These are phyloP conservation scores for Beauveria scarabaeidicola DNA, from an alignment of 2,329 filamentous ascomycete genomes.

Conservation along the genomic window DNA sequence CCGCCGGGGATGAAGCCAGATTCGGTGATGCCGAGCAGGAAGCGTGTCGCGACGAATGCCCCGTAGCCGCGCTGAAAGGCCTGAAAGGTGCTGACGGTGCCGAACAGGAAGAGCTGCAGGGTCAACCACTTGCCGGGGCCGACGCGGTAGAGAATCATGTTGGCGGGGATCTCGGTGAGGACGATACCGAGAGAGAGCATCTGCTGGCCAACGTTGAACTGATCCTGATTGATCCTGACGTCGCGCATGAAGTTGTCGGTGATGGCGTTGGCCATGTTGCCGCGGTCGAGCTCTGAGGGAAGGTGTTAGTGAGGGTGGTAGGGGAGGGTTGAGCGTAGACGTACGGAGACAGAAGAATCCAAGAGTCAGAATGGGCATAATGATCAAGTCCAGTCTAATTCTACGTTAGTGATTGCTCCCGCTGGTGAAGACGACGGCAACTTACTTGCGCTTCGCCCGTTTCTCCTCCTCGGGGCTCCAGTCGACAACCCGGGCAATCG, in stretches of 20 bases:
- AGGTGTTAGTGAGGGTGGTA: neutral
- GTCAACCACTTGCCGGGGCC: slow-evolving; percentile 39
- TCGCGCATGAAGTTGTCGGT: slow-evolving; percentile 42
- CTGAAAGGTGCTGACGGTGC: slow-evolving; percentile 46
- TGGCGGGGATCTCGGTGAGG: slow-evolving; percentile 30
- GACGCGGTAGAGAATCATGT: slow-evolving; percentile 27
- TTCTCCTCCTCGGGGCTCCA: slow-evolving; percentile 22
- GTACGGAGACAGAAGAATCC: slow-evolving; percentile 35
- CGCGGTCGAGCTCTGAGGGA: slow-evolving; percentile 21
- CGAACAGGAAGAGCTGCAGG: slow-evolving; percentile 44
- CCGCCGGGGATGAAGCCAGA: slow-evolving; percentile 47
- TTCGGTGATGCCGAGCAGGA: slow-evolving; percentile 45
- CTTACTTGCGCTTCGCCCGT: slow-evolving; percentile 23
- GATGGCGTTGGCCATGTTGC: slow-evolving; percentile 37
- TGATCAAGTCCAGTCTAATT: slow-evolving; percentile 29
- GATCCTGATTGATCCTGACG: slow-evolving; percentile 39
- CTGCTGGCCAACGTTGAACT: slow-evolving; percentile 44
- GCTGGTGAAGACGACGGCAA: neutral
- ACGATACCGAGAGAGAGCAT: slow-evolving; percentile 41
- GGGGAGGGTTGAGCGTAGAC: slow-evolving; percentile 12
- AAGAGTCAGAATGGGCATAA: slow-evolving; percentile 33
- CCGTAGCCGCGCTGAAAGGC: slow-evolving; percentile 40
- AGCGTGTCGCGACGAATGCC: slow-evolving; percentile 39
- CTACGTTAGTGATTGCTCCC: neutral
- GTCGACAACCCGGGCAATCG: slow-evolving; percentile 16